These are phyloP conservation scores for Trichoderma virens DNA, from an alignment of 495 filamentous ascomycete genomes.

Conservation along the genomic window DNA sequence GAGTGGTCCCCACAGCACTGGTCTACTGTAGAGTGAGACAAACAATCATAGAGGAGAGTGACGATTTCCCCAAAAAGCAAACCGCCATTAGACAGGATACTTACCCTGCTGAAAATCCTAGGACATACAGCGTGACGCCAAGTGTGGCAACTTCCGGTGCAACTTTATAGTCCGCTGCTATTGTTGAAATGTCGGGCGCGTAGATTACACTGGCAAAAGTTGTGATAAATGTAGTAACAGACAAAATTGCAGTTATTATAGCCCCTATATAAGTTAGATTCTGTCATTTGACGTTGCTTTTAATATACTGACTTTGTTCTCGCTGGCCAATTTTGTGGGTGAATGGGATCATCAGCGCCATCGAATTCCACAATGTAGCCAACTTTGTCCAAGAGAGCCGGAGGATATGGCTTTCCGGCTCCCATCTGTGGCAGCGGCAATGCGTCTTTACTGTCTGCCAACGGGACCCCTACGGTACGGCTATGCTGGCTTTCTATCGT, in stretches of 20 bases:
- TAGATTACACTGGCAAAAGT: background rate
- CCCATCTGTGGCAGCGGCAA: background rate
- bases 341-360: background rate
- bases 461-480: too few relatives aligned
- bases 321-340: background rate
- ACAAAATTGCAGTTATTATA: background rate
- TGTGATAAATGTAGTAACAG: background rate
- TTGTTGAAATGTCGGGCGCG: background rate
- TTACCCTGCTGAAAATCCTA: background rate
- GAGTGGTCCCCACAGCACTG: background rate
- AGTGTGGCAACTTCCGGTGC: background rate
- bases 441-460: background rate
- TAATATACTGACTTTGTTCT: background rate
- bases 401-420: background rate
- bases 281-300: background rate
- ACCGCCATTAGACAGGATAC: background rate
- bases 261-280: background rate
- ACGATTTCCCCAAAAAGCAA: background rate
- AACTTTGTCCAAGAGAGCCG: background rate
- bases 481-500: background rate
- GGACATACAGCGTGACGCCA: background rate
- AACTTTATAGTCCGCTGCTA: background rate
- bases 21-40: background rate
- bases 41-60: background rate
- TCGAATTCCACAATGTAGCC: background rate